These are phyloP conservation scores for Lathyrus sativus DNA, from an alignment of 306 rosid genomes.

Conservation along the genomic window DNA sequence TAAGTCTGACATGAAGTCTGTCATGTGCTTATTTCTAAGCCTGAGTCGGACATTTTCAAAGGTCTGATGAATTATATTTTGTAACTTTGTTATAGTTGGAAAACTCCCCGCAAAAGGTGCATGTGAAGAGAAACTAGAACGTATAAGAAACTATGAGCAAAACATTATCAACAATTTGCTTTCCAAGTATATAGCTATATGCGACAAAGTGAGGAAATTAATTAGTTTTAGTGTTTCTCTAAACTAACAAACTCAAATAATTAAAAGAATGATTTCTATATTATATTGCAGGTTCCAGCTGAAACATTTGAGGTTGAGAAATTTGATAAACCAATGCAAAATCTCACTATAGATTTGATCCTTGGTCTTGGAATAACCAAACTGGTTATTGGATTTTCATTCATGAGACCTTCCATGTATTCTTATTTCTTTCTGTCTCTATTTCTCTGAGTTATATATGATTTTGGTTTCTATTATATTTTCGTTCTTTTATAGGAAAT, in stretches of 20 bases:
- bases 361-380: conserved; percentile 63
- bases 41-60: no score
- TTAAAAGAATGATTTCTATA: no score
- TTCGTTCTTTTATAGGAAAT: conserved; percentile 52
- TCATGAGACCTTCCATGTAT: conserved; percentile 65
- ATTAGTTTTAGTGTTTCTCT: neutral
- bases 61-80: neutral
- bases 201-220: conserved; percentile 60
- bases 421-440: neutral
- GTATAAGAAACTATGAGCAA: conserved; percentile 53
- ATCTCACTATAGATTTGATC: conserved; percentile 62
- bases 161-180: conserved; percentile 51
- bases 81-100: conserved; percentile 60
- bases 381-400: conserved; percentile 67
- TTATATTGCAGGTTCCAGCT: conserved; percentile 56
- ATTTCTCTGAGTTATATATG: neutral
- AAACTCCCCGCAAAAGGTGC: conserved; percentile 71
- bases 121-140: conserved; percentile 60
- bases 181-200: conserved; percentile 56
- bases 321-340: conserved; percentile 65
- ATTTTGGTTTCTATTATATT: neutral
- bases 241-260: no score
- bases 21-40: no score
- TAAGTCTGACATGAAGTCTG: conserved; percentile 26
- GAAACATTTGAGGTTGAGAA: conserved; percentile 62